Percentiles rank a stretch among this genome's conserved stretches.
Evolutionary conservation across 345 rosid species (phyloP).

Genomic region (Lepidium sativum): DNA sequence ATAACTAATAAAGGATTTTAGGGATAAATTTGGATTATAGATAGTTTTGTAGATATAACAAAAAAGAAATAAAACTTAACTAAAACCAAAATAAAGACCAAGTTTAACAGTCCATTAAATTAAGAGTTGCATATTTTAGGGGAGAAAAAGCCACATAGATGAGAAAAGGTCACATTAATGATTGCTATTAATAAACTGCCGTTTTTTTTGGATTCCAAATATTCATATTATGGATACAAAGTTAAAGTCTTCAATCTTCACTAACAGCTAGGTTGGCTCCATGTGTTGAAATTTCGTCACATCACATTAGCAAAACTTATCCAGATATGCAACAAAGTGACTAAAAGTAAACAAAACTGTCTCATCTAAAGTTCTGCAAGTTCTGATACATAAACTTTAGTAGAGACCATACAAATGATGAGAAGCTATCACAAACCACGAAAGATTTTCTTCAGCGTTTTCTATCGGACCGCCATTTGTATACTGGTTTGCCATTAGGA

Average conservation of each 20-base stretch:
- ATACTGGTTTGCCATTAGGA: constrained; percentile 62
- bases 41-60: too few relatives aligned
- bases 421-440: constrained; percentile 1
- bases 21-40: too few relatives aligned
- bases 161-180: background rate
- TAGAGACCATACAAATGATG: background rate
- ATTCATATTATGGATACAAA: background rate
- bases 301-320: background rate
- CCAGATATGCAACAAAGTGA: background rate
- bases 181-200: background rate
- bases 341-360: background rate
- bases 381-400: background rate
- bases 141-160: background rate
- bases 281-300: background rate
- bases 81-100: too few relatives aligned
- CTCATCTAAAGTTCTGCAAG: background rate
- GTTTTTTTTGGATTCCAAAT: background rate
- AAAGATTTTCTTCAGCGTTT: constrained; percentile 46
- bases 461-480: constrained; percentile 69
- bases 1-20: too few relatives aligned
- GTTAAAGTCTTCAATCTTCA: background rate
- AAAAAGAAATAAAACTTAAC: too few relatives aligned
- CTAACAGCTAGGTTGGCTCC: background rate
- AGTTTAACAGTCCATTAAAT: background rate
- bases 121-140: background rate